phyloP scores from a whole-genome alignment of 2,329 filamentous ascomycete species.

The Dothideomycetidae sp. region DNA sequence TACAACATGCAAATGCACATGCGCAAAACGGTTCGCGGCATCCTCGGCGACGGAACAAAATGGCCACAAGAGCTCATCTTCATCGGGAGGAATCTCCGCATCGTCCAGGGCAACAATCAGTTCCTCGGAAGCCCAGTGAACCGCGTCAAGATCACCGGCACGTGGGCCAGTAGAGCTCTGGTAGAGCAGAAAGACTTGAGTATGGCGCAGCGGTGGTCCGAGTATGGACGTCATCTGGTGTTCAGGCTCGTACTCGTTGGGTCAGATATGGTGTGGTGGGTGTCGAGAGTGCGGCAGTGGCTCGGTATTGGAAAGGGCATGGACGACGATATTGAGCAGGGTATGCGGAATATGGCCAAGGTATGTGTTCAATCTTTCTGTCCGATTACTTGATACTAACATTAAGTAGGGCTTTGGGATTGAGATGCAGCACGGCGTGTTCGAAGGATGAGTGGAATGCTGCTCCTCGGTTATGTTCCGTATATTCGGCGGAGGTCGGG shows the following conservation, averaged over 20 bases:
- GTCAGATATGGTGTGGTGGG: constrained; percentile 73
- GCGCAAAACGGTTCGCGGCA: constrained; percentile 58
- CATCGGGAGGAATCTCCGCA: constrained; percentile 79
- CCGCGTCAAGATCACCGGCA: constrained; percentile 81
- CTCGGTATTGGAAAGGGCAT: constrained; percentile 68
- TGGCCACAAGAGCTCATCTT: constrained; percentile 87
- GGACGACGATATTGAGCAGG: constrained; percentile 84
- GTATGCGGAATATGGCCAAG: constrained; percentile 76
- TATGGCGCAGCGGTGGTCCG: constrained; percentile 46
- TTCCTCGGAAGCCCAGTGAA: constrained; percentile 81
- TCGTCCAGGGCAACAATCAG: constrained; percentile 88
- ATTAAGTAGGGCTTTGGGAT: constrained; percentile 59
- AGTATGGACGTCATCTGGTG: constrained; percentile 64
- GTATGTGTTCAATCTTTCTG: constrained; percentile 19
- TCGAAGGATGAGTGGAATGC: too few relatives aligned
- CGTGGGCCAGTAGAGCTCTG: constrained; percentile 77
- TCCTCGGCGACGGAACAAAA: constrained; percentile 72
- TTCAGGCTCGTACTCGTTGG: constrained; percentile 64
- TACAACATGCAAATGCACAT: constrained; percentile 71
- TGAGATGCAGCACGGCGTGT: constrained; percentile 75
- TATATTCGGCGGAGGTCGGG: too few relatives aligned
- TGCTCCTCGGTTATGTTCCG: too few relatives aligned
- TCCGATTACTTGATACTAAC: too few relatives aligned
- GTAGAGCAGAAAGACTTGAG: constrained; percentile 56
- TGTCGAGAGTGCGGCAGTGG: constrained; percentile 61